phyloP scores from a whole-genome alignment of 1,284 basidiomycete species.

The Cryptococcus sp. region DNA sequence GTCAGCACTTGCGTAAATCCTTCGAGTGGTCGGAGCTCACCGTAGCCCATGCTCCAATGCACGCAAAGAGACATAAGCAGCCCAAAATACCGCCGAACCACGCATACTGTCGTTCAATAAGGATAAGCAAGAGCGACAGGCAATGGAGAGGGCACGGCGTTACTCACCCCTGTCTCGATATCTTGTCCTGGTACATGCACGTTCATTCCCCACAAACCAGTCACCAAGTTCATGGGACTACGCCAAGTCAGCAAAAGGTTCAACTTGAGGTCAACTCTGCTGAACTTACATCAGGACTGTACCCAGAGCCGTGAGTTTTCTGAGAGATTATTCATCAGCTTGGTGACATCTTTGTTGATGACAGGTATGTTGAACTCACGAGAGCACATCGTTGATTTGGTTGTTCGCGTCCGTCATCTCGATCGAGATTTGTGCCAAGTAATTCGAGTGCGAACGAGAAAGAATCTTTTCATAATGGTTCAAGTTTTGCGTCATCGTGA shows the following conservation, averaged over 20 bases:
- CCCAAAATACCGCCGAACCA: conserved; percentile 90
- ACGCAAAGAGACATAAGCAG: conserved; percentile 71
- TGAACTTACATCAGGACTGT: conserved; percentile 79
- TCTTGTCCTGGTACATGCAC: conserved; percentile 76
- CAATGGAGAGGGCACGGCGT: background rate
- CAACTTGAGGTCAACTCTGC: background rate
- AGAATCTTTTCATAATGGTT: conserved; percentile 99
- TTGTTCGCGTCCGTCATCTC: conserved; percentile 99
- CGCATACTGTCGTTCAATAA: conserved; percentile 55
- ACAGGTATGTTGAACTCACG: conserved; percentile 24
- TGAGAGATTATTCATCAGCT: conserved; percentile 43
- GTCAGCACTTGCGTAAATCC: background rate
- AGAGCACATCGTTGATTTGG: conserved; percentile 97
- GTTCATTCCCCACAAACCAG: conserved; percentile 62
- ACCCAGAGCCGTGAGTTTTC: conserved; percentile 97
- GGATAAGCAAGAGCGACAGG: conserved; percentile 18
- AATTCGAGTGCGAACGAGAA: conserved; percentile 98
- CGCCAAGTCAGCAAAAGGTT: background rate
- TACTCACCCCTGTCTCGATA: conserved; percentile 53
- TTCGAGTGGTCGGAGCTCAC: conserved; percentile 22
- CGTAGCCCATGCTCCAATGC: conserved; percentile 80
- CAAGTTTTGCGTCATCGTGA: conserved; percentile 99
- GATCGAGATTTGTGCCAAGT: conserved; percentile 95
- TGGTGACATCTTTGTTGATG: background rate
- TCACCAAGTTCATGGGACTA: conserved; percentile 88